Percentiles rank a stretch among this genome's conserved stretches.
These are phyloP conservation scores for Coemansia sp. DNA, from an alignment of 371 early-diverging fungal species.

Conservation along the genomic window DNA sequence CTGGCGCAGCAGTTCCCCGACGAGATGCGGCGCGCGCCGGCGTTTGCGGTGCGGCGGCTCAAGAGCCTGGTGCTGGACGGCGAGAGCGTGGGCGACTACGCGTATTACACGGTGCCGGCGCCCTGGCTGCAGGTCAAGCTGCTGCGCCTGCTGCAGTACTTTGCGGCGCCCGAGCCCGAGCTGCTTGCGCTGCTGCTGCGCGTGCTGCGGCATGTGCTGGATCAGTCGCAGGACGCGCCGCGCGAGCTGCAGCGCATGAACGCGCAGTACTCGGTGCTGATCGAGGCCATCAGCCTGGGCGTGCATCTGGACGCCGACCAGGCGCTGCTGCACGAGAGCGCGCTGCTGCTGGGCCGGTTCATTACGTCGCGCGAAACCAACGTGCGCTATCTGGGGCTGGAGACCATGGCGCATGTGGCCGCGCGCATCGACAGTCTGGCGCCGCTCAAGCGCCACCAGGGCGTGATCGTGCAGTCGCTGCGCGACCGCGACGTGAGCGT, in stretches of 20 bases:
- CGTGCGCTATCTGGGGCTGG: slow-evolving; percentile 90
- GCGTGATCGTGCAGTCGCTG: slow-evolving; percentile 83
- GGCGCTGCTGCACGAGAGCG: slow-evolving; percentile 78
- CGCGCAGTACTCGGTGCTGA: slow-evolving; percentile 92
- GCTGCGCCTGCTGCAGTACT: slow-evolving; percentile 90
- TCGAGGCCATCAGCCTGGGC: slow-evolving; percentile 94
- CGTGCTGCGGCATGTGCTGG: slow-evolving; percentile 77
- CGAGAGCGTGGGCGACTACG: slow-evolving; percentile 81
- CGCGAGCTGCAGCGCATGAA: slow-evolving; percentile 97
- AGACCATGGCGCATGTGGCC: slow-evolving; percentile 96
- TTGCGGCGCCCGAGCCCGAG: slow-evolving; percentile 82
- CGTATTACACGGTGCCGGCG: slow-evolving; percentile 95
- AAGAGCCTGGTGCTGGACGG: slow-evolving; percentile 84
- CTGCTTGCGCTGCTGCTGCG: slow-evolving; percentile 64
- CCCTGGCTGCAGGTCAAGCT: slow-evolving; percentile 98
- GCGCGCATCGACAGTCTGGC: slow-evolving; percentile 83
- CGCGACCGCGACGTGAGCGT: slow-evolving; percentile 97
- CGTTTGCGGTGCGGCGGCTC: slow-evolving; percentile 67
- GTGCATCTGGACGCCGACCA: slow-evolving; percentile 92
- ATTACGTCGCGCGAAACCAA: slow-evolving; percentile 94
- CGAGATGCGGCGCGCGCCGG: slow-evolving; percentile 67
- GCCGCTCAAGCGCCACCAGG: slow-evolving; percentile 83
- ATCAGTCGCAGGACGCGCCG: slow-evolving; percentile 80
- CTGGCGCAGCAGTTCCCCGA: slow-evolving; percentile 88
- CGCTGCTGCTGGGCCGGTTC: slow-evolving; percentile 79